These are phyloP conservation scores for Cryptococcus sp. DNA, from an alignment of 1,284 basidiomycete species.

Conservation along the genomic window DNA sequence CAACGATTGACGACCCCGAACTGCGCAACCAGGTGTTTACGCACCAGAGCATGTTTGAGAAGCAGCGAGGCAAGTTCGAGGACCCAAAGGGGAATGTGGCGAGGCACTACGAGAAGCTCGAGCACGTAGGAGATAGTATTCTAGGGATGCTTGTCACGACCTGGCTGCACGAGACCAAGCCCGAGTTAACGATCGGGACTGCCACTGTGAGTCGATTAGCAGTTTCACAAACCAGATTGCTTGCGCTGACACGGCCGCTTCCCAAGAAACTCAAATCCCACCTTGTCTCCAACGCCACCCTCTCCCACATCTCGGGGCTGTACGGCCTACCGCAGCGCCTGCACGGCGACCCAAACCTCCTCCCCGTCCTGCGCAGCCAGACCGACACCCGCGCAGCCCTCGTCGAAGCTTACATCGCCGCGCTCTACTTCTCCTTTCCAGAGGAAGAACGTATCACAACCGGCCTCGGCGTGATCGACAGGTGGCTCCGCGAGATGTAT, in stretches of 20 bases:
- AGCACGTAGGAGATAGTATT: conserved; percentile 45
- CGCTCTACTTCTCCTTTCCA: conserved; percentile 38
- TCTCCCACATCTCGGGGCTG: conserved; percentile 41
- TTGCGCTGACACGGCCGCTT: neutral
- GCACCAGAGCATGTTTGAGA: conserved; percentile 32
- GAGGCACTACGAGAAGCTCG: conserved; percentile 45
- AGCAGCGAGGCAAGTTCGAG: conserved; percentile 33
- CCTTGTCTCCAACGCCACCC: conserved; percentile 44
- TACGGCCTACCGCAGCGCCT: conserved; percentile 42
- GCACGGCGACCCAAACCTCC: conserved; percentile 28
- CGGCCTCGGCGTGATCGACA: conserved; percentile 28
- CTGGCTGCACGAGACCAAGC: conserved; percentile 43
- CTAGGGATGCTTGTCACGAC: conserved; percentile 46
- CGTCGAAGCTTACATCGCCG: conserved; percentile 48
- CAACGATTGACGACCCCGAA: conserved; percentile 28
- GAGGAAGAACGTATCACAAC: conserved; percentile 17
- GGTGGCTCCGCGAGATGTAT: conserved; percentile 45
- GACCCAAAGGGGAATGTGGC: conserved; percentile 14
- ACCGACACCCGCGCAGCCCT: conserved; percentile 44
- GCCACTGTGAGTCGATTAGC: conserved; percentile 35
- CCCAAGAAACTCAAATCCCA: conserved; percentile 45
- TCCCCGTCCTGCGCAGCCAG: conserved; percentile 36
- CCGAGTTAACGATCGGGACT: conserved; percentile 37
- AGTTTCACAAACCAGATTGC: neutral
- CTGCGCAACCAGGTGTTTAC: conserved; percentile 38